These are phyloP conservation scores for Dimocarpus longan DNA, from an alignment of 345 rosid species.

Conservation along the genomic window DNA sequence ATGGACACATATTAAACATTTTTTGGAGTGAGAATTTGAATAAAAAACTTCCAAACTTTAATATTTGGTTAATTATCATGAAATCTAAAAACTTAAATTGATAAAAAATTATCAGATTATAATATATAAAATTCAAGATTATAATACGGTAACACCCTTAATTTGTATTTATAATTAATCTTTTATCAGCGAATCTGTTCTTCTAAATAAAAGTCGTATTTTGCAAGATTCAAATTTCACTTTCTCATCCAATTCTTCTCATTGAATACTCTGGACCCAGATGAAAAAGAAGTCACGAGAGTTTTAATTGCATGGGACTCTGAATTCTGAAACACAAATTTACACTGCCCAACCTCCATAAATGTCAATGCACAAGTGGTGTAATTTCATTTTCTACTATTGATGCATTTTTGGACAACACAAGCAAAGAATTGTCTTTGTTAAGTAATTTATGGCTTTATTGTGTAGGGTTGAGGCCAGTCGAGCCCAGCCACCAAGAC, in stretches of 20 bases:
- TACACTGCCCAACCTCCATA: not conserved
- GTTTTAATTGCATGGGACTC: not conserved
- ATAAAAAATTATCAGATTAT: too few species aligned
- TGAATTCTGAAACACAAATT: not conserved
- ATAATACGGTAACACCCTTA: too few species aligned
- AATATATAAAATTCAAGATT: too few species aligned
- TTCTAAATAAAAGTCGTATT: too few species aligned
- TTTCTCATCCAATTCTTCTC: not conserved
- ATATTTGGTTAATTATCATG: too few species aligned
- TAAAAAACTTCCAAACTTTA: too few species aligned
- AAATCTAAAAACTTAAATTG: too few species aligned
- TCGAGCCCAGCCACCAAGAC: slow-evolving; percentile 8
- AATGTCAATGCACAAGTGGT: not conserved
- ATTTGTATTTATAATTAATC: too few species aligned
- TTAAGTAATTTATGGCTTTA: not conserved
- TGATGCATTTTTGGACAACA: not conserved
- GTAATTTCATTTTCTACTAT: not conserved
- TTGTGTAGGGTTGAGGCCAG: not conserved
- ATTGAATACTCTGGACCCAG: not conserved
- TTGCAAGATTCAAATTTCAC: too few species aligned
- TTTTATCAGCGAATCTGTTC: too few species aligned
- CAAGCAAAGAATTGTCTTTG: not conserved
- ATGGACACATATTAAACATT: too few species aligned
- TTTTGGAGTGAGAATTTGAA: too few species aligned
- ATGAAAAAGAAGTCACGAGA: not conserved